Evolutionary conservation across 2,329 filamentous ascomycete genomes (phyloP), one percentile per base, ranked within the genome.

Genomic region (Apiospora kogelbergensis): DNA sequence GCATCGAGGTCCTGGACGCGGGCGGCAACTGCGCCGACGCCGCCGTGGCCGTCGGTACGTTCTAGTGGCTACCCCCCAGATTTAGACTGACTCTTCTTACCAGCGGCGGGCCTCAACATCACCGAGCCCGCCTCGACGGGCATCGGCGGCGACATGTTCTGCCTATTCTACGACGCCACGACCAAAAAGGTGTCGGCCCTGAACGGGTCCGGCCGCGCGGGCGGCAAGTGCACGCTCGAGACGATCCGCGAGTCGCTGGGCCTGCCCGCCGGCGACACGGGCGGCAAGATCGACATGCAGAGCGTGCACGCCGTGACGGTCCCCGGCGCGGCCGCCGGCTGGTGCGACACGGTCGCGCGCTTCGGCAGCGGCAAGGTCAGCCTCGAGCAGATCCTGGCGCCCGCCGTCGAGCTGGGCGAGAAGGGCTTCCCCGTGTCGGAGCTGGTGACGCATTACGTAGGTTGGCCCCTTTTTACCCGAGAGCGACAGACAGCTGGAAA

Each of bases 141-240:
- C 48, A 98, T 99, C 70, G 96, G 96, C 69, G 96, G 96, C 71
- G 96, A 99, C 81, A 94, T 97, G 90, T 99, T 98, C 82, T 95
- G 95, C 80, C 88, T 98, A 44, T 98, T 89, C 85, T 98, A 95
- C 83, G 89, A 97, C 78, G 93, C 94, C 53, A 88, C 91, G 74
- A 93, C 91, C 0, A 92, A 92, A 77, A 92, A 92, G 72, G 91
- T 98, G 10, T 91, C 90, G 68, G 93, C 94, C 11, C 84, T 98
- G 80, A 99, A 99, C 80, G 96, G 95, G 24, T 98, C 95, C 1
- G 96, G 96, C n/a, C 90, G 96, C 37, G 89, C 94, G 3, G 90
- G 93, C 5, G 85, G 82, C 66, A 89, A 91, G 45, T 89, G 83
- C 71, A 92, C 90, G 0, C 84, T 97, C 0, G 90, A 94, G 67